Conservation (phyloP, 2,329 filamentous ascomycete genomes). For the Elsinoe ampelina region DNA sequence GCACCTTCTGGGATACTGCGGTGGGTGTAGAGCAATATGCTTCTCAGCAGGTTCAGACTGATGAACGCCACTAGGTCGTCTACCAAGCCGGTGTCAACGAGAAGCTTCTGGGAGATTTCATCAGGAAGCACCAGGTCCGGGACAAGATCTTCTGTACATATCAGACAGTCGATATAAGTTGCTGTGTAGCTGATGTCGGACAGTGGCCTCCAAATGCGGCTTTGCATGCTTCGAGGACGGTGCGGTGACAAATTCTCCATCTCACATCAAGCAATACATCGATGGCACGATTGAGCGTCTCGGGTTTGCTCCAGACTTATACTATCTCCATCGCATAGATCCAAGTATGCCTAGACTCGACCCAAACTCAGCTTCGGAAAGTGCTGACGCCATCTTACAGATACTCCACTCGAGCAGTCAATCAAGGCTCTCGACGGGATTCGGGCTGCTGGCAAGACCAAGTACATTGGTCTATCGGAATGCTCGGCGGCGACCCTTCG, state of each 20-base stretch:
- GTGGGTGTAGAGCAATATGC: conserved; percentile 5
- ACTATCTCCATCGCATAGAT: conserved; percentile 36
- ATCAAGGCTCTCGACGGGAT: conserved; percentile 40
- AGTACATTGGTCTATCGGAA: conserved; percentile 42
- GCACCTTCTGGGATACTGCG: conserved; percentile 24
- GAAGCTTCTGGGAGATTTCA: conserved; percentile 43
- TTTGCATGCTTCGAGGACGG: conserved; percentile 31
- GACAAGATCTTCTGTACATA: conserved; percentile 41
- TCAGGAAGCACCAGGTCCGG: conserved; percentile 42
- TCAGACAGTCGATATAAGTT: neutral
- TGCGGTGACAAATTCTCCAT: conserved; percentile 36
- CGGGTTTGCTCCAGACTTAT: conserved; percentile 38
- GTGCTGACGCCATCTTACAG: conserved; percentile 17
- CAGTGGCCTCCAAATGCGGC: conserved; percentile 41
- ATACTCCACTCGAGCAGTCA: conserved; percentile 40
- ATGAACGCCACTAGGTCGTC: conserved; percentile 29
- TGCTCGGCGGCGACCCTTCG: conserved; percentile 39
- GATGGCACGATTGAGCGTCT: conserved; percentile 42
- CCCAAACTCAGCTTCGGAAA: too few relatives aligned
- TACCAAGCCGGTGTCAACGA: conserved; percentile 42
- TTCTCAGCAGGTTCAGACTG: neutral
- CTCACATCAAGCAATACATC: conserved; percentile 41
- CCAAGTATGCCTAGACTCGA: neutral
- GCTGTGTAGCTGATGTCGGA: neutral
- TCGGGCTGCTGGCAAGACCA: conserved; percentile 42